Evolutionary conservation across 2,329 filamentous ascomycete species (phyloP).

Genomic region (Calcarisporium arbuscula): DNA sequence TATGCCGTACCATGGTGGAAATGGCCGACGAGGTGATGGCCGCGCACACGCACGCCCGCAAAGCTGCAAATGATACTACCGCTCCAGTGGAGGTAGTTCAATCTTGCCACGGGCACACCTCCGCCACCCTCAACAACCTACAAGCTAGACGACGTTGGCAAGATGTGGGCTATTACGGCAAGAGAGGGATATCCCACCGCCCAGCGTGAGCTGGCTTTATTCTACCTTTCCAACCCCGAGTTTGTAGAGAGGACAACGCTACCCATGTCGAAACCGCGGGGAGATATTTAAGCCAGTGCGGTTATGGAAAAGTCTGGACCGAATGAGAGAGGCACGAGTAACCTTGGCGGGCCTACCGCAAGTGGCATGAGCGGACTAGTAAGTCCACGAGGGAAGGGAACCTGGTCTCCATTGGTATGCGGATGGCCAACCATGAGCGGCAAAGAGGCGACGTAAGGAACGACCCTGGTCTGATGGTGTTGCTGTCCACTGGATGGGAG

Average conservation of each 20-base stretch:
- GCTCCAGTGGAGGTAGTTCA: conserved; percentile 22
- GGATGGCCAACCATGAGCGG: conserved; percentile 17
- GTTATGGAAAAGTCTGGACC: conserved; percentile 66
- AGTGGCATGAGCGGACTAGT: conserved; percentile 18
- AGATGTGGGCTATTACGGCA: conserved; percentile 88
- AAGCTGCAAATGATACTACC: conserved; percentile 29
- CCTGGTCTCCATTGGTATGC: conserved; percentile 13
- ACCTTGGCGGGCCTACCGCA: conserved; percentile 15
- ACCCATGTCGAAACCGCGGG: conserved; percentile 74
- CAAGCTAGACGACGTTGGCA: conserved; percentile 72
- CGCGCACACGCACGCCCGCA: conserved; percentile 59
- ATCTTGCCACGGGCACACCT: conserved; percentile 34
- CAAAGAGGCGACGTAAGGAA: conserved; percentile 52
- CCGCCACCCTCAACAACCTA: conserved; percentile 53
- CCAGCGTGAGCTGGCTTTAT: conserved; percentile 85
- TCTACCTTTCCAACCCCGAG: conserved; percentile 89
- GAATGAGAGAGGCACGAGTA: conserved; percentile 19
- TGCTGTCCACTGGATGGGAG: conserved; percentile 95
- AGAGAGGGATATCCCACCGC: conserved; percentile 80
- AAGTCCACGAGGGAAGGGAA: conserved; percentile 15
- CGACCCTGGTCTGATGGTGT: conserved; percentile 84
- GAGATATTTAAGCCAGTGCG: conserved; percentile 87
- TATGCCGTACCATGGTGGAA: conserved; percentile 72
- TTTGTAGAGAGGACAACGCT: conserved; percentile 73
- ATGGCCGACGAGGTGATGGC: conserved; percentile 49